These are phyloP conservation scores for Bacterosira constricta DNA, from an alignment of 108 stramenopile species.

Conservation along the genomic window DNA sequence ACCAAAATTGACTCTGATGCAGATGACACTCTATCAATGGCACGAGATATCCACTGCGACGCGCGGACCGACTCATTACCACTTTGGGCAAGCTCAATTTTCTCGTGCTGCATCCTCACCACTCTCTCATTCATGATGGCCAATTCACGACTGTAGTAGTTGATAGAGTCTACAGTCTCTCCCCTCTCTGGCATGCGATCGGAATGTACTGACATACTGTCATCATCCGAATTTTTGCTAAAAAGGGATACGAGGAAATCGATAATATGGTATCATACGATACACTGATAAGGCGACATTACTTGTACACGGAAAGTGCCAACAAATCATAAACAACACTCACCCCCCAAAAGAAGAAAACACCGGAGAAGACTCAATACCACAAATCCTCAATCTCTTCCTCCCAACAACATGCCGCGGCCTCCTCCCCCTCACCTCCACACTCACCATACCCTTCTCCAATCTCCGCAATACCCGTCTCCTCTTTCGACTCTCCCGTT, in stretches of 20 bases:
- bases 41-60: slow-evolving; percentile 61
- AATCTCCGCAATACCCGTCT: slow-evolving; percentile 66
- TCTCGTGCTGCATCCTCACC: slow-evolving; percentile 44
- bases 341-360: slow-evolving; percentile 16
- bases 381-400: slow-evolving; percentile 66
- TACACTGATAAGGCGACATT: too few relatives aligned
- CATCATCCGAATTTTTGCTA: too few relatives aligned
- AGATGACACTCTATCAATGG: slow-evolving; percentile 34
- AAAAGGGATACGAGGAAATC: too few relatives aligned
- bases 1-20: slow-evolving; percentile 38
- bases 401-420: slow-evolving; percentile 83
- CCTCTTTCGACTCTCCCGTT: slow-evolving; percentile 56
- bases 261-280: too few relatives aligned
- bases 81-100: slow-evolving; percentile 38
- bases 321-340: not conserved
- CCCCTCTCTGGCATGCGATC: slow-evolving; percentile 29
- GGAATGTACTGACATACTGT: too few relatives aligned
- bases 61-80: slow-evolving; percentile 50
- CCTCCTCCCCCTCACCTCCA: slow-evolving; percentile 63
- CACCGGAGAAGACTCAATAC: slow-evolving; percentile 72
- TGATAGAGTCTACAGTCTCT: slow-evolving; percentile 56
- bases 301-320: too few relatives aligned
- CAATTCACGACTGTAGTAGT: slow-evolving; percentile 50
- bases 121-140: slow-evolving; percentile 48
- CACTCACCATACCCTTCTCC: slow-evolving; percentile 83